Evolutionary conservation across 129 eudicot genomes (phyloP), one percentile per base, ranked within the genome.

Genomic region (Pittosporum tobira): DNA sequence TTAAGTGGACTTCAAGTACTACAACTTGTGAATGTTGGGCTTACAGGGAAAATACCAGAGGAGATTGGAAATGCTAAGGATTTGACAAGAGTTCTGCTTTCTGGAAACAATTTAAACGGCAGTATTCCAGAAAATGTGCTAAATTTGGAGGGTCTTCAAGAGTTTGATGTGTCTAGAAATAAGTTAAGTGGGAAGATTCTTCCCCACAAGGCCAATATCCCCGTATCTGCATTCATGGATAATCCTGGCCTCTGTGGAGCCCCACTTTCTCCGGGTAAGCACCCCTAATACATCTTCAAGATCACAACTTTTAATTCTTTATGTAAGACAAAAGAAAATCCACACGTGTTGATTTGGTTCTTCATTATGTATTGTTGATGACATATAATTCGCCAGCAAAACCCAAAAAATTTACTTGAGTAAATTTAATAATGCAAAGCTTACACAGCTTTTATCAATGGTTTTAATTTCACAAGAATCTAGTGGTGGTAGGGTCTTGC

Each of bases 181-280:
- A 48, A 56, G 28, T 51, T 88, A 30, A 81, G 68, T 23, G 96
- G 96, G 53, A 64, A 30, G 46, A 88, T 88, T 63, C 96, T 90
- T 18, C 34, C 47, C 10, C 96, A 88, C 63, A 81, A 69, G 53
- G 59, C 69, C n/a, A 46, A 19, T 18, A 37, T 88, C 11, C 94
- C 91, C 14, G 80, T 36, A n/a, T 76, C 89, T 53, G 75, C 82
- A n/a, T 88, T 88, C 72, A 23, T 47, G 53, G 89, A 73, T 31
- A 88, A 88, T 81, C 77, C 74, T 69, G 94, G 85, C 7, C 75
- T 88, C 59, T 88, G 97, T 77, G 97, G 97, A 60, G 26, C 77
- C 60, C 97, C 97, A 40, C 88, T 88, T 58, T 71, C 94, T 73
- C 78, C 83, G 6, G 84, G 97, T 77, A 76, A 84, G 65, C 73